Base-by-base conservation (phyloP, 2,329 filamentous ascomycete species). In the Trichoderma pleuroti region DNA sequence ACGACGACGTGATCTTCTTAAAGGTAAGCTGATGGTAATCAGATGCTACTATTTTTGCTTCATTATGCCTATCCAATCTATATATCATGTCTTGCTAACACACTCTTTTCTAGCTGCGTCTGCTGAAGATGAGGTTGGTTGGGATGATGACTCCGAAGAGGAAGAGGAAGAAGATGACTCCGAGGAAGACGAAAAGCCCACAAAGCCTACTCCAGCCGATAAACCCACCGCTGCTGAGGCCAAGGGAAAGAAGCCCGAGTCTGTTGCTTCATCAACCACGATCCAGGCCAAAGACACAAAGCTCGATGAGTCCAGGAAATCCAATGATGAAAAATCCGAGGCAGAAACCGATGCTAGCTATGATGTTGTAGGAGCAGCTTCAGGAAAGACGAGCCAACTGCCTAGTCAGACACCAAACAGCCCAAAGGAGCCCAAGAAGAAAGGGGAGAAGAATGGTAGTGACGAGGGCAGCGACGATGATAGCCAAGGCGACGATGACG, bases 311-410 rank as follows among this genome's bases (percentile, higher is more conserved):
- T 84, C 90, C 21, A 90, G 93, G 61, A 89, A 87, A 76, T 97
- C 94, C 30, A 92, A 97, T 76, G 94, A 97, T 77, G 92, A 94
- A 79, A 94, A 95, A 79, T 97, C 93, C 30, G 92, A 96, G 75
- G 90, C 94, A 9, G 96, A 96, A 76, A 98, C 95, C 79, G 96
- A 99, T 76, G 93, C 93, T 21, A 97, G 94, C 82, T 99, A 99
- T 80, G 96, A 99, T 79, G 87, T 99, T 39, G 93, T 99, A 59
- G 92, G 92, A 9, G 90, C 91, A 7, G 85, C 89, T 59, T 94
- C 92, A 65, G 92, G 92, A 62, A 88, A 89, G 57, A 89, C 91
- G 46, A 97, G 93, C 79, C 92, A 92, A 74, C 91, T 93, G 21
- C 92, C 93, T 28, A 97, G 93, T 79, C 92, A 92, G 74, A 91